Evolutionary conservation across 441 rosid genomes (phyloP), one percentile per base, ranked within the genome.

Genomic region (Arabidopsis hybrid): DNA sequence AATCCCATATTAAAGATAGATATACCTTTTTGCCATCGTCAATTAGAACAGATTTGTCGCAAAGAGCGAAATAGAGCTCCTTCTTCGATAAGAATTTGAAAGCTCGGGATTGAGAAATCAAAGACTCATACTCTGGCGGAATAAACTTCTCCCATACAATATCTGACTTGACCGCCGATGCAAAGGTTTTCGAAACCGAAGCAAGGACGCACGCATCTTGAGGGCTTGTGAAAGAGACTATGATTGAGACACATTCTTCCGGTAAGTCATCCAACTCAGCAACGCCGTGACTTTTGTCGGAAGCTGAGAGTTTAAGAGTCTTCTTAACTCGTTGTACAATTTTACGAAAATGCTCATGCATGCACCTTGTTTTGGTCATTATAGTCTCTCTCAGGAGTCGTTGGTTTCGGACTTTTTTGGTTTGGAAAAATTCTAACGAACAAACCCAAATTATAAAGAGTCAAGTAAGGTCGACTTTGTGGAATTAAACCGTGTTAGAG

Each of bases 81-180:
- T 67, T 78, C 74, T 80, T 79, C 5, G 62, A 53, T 55, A 76
- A 68, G 58, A 26, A 21, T 21, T 21, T 21, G 26, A 21, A 70
- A 11, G 5, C 7, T 10, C 43, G 64, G 0, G 71, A 42, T 10
- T 76, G 60, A 11, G 85, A 67, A 47, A 85, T 16, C 1, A 84
- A n/a, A 35, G 73, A 36, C 1, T 5, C 59, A 59, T 82, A 80
- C 0, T 88, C 86, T 0, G 71, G 14, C 1, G 95, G 92, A 7
- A 89, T 75, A 68, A 90, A 85, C 16, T 70, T 67, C 9, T 83
- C 88, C 95, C 92, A 90, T n/a, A 88, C 88, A 11, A 59, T 60
- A 73, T 87, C 2, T 7, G 60, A 56, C 1, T 56, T n/a, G 17
- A 3, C 40, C 6, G 40, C 88, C 2, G 85, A 83, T 65, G 65